phyloP scores from a whole-genome alignment of 2,329 filamentous ascomycete species.

The Aurifilum marmelostoma region DNA sequence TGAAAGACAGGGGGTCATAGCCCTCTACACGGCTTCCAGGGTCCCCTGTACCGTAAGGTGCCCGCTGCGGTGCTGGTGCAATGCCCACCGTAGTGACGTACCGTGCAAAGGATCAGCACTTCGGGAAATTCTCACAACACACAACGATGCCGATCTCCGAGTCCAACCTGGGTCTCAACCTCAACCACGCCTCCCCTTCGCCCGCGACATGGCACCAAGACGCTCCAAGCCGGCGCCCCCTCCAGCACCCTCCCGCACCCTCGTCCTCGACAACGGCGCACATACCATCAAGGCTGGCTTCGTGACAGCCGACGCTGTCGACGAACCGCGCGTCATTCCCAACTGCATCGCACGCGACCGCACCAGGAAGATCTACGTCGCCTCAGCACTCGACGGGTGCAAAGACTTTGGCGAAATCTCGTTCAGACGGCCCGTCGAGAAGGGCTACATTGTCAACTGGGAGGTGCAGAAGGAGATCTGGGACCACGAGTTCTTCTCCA shows the following conservation, averaged over 20 bases:
- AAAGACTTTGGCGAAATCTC: slow-evolving; percentile 87
- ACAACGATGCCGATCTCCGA: background rate
- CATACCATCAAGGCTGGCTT: slow-evolving; percentile 91
- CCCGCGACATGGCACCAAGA: slow-evolving; percentile 32
- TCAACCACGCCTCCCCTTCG: background rate
- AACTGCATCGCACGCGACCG: slow-evolving; percentile 89
- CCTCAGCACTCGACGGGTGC: slow-evolving; percentile 75
- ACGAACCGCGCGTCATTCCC: slow-evolving; percentile 72
- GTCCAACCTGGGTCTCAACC: background rate
- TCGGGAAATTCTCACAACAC: background rate
- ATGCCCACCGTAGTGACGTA: slow-evolving; percentile 1
- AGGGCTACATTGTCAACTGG: slow-evolving; percentile 95
- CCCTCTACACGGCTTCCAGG: background rate
- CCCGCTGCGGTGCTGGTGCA: too few relatives aligned
- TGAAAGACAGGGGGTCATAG: background rate
- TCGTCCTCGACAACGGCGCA: slow-evolving; percentile 92
- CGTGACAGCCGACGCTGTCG: slow-evolving; percentile 49
- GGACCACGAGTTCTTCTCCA: slow-evolving; percentile 83
- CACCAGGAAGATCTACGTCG: slow-evolving; percentile 78
- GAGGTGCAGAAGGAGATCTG: slow-evolving; percentile 94
- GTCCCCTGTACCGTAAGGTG: too few relatives aligned
- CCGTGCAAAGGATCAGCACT: background rate
- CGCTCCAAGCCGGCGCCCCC: slow-evolving; percentile 58
- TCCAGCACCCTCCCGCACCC: slow-evolving; percentile 64
- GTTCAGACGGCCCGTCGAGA: slow-evolving; percentile 89